Evolutionary conservation across 768 basidiomycete genomes (phyloP).

Genomic region (Chalciporus pseudorubinellus): DNA sequence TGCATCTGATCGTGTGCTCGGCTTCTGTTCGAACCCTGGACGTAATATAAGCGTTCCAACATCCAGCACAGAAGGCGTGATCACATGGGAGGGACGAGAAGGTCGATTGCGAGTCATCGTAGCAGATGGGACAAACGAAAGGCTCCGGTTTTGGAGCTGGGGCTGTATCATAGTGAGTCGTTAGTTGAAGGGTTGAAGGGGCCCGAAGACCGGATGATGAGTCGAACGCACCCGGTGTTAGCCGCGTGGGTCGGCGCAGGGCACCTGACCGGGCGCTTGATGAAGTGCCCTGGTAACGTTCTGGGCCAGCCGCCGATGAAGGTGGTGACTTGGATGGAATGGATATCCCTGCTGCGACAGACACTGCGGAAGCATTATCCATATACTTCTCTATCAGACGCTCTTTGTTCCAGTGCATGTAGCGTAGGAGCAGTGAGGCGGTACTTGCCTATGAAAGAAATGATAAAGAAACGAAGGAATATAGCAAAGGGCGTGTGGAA

Average conservation of each 20-base stretch:
- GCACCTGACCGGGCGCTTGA: slow-evolving; percentile 23
- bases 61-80: slow-evolving; percentile 79
- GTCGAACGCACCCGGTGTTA: slow-evolving; percentile 21
- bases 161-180: slow-evolving; percentile 5
- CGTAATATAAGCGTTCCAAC: slow-evolving; percentile 78
- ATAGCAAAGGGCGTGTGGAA: slow-evolving; percentile 15
- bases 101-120: slow-evolving; percentile 70
- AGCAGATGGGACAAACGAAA: slow-evolving; percentile 94
- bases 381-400: slow-evolving; percentile 95
- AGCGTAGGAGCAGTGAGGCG: slow-evolving; percentile 76
- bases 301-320: slow-evolving; percentile 29
- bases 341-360: slow-evolving; percentile 71
- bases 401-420: slow-evolving; percentile 95
- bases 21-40: slow-evolving; percentile 84
- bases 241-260: slow-evolving; percentile 30
- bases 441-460: slow-evolving; percentile 50
- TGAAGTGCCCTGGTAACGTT: slow-evolving; percentile 31
- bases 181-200: background rate
- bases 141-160: slow-evolving; percentile 38
- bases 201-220: background rate
- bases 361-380: slow-evolving; percentile 78
- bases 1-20: slow-evolving; percentile 70
- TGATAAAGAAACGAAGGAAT: background rate
- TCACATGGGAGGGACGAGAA: slow-evolving; percentile 76
- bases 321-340: slow-evolving; percentile 27